phyloP scores from a whole-genome alignment of 345 rosid species.

The Geranium rotundifolium region DNA sequence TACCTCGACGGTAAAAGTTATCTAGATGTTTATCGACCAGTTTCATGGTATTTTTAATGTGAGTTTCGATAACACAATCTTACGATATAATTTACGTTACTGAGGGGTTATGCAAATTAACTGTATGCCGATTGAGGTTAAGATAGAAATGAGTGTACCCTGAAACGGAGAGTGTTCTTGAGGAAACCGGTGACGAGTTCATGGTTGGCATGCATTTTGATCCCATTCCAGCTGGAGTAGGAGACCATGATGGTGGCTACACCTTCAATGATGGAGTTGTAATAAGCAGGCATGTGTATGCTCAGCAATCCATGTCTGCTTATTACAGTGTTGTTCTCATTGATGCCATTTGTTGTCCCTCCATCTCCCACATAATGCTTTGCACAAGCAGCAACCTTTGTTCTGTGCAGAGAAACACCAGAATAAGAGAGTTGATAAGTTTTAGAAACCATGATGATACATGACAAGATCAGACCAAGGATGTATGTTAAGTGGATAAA shows the following conservation, averaged over 20 bases:
- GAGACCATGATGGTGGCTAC: slow-evolving; percentile 90
- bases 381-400: slow-evolving; percentile 86
- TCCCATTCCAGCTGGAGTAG: slow-evolving; percentile 95
- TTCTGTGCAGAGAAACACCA: slow-evolving; percentile 24
- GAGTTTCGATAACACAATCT: no score
- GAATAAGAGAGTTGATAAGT: no score
- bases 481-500: no score
- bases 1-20: no score
- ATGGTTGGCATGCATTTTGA: slow-evolving; percentile 84
- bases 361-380: slow-evolving; percentile 98
- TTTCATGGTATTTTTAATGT: no score
- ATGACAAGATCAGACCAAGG: no score
- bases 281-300: slow-evolving; percentile 76
- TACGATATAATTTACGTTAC: no score
- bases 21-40: no score
- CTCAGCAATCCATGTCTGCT: slow-evolving; percentile 64
- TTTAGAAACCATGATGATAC: no score
- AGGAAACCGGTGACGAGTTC: slow-evolving; percentile 67
- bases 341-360: slow-evolving; percentile 78
- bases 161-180: slow-evolving; percentile 69
- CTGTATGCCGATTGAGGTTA: no score
- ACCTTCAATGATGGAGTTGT: slow-evolving; percentile 65
- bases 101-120: no score
- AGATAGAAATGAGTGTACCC: slow-evolving; percentile 22
- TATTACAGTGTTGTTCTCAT: slow-evolving; percentile 65